phyloP scores from a whole-genome alignment of 1,139 yeast species.

The Debaryomyces psychrophilus region DNA sequence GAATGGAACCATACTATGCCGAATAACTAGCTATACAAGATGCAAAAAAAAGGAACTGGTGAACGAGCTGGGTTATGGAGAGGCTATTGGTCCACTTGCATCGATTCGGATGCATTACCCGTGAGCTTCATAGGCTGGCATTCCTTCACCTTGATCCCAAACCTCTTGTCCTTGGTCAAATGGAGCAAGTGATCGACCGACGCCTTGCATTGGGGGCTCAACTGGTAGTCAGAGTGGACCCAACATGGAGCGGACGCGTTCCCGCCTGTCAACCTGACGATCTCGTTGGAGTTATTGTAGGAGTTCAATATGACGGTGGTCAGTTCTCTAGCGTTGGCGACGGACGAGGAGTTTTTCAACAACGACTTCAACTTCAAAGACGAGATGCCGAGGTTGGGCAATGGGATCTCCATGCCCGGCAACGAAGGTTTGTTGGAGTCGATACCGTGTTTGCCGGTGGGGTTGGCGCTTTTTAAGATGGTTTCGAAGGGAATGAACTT shows the following conservation, averaged over 20 bases:
- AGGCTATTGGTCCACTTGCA: conserved; percentile 39
- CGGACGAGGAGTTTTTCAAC: conserved; percentile 53
- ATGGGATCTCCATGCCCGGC: conserved; percentile 74
- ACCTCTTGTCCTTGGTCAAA: conserved; percentile 64
- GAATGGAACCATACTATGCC: not conserved
- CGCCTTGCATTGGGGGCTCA: conserved; percentile 49
- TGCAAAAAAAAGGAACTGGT: conserved; percentile 4
- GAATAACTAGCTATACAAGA: conserved; percentile 11
- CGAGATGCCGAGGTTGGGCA: conserved; percentile 71
- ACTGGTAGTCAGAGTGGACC: conserved; percentile 75
- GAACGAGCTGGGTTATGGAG: not conserved
- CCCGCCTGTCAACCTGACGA: conserved; percentile 83
- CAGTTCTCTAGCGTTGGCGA: conserved; percentile 67
- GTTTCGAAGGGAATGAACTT: conserved; percentile 70
- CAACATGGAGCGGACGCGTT: conserved; percentile 73
- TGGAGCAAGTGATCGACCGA: conserved; percentile 58
- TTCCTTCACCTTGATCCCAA: conserved; percentile 66
- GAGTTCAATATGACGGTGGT: conserved; percentile 58
- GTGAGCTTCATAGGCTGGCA: conserved; percentile 53
- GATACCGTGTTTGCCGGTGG: conserved; percentile 65
- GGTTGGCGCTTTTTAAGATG: conserved; percentile 61
- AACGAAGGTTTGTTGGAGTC: conserved; percentile 68
- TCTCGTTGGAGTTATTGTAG: conserved; percentile 40
- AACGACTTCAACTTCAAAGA: conserved; percentile 65
- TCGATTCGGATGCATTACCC: conserved; percentile 27